Conservation (phyloP, 306 rosid species). For the Corylus heterophylla region DNA sequence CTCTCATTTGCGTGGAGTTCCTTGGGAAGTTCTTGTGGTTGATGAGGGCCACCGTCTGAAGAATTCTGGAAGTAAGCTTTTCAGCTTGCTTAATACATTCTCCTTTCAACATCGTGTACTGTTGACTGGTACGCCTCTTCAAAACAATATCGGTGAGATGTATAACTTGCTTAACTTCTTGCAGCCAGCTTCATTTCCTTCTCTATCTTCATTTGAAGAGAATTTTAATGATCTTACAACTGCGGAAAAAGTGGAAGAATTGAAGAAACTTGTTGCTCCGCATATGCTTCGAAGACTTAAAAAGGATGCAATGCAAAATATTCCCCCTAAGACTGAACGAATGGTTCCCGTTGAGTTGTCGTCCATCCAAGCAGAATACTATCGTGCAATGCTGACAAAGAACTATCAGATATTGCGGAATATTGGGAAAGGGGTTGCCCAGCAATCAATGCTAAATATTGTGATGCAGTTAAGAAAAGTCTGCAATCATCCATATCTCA, state of each 20-base stretch:
- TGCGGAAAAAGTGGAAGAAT: slow-evolving; percentile 91
- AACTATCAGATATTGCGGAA: slow-evolving; percentile 92
- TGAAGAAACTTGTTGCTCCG: slow-evolving; percentile 98
- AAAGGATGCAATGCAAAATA: slow-evolving; percentile 98
- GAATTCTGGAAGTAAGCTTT: slow-evolving; percentile 96
- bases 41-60: slow-evolving; percentile 98
- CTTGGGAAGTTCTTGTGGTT: slow-evolving; percentile 99
- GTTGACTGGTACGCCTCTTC: slow-evolving; percentile 98
- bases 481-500: slow-evolving; percentile 99
- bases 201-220: slow-evolving; percentile 89
- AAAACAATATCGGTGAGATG: slow-evolving; percentile 99
- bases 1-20: slow-evolving; percentile 91
- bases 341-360: slow-evolving; percentile 99
- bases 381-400: slow-evolving; percentile 99
- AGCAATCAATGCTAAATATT: slow-evolving; percentile 93
- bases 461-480: slow-evolving; percentile 99
- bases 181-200: slow-evolving; percentile 98
- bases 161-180: slow-evolving; percentile 96
- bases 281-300: slow-evolving; percentile 99
- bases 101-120: slow-evolving; percentile 96
- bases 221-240: slow-evolving; percentile 94
- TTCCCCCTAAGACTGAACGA: slow-evolving; percentile 99
- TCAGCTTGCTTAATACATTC: slow-evolving; percentile 90
- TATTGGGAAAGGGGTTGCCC: slow-evolving; percentile 96
- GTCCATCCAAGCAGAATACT: slow-evolving; percentile 98